phyloP scores from a whole-genome alignment of 768 basidiomycete species.

The Lentinula guzmanii region DNA sequence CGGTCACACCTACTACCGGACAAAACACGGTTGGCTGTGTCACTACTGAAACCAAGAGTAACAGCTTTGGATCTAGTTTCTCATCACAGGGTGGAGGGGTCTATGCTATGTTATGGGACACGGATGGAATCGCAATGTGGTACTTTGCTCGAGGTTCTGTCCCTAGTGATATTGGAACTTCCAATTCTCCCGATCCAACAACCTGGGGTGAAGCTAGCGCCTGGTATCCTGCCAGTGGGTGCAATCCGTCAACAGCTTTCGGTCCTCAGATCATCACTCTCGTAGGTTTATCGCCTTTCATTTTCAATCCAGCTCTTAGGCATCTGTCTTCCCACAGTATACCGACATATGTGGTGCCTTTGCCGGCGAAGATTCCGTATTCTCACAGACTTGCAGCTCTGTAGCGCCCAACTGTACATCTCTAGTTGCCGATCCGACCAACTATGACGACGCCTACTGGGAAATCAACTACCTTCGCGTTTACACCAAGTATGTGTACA shows the following conservation, averaged over 20 bases:
- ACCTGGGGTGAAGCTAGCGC: constrained; percentile 56
- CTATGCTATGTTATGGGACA: constrained; percentile 55
- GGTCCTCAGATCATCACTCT: constrained; percentile 51
- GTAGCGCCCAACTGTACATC: constrained; percentile 26
- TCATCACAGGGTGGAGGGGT: constrained; percentile 58
- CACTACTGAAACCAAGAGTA: constrained; percentile 32
- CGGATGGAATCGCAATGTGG: constrained; percentile 48
- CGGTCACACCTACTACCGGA: constrained; percentile 30
- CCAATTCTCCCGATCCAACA: constrained; percentile 43
- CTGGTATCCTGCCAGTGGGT: constrained; percentile 50
- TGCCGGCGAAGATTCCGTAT: constrained; percentile 1
- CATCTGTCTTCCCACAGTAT: constrained; percentile 5
- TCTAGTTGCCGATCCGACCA: constrained; percentile 19
- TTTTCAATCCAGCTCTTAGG: neutral
- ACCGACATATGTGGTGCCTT: constrained; percentile 19
- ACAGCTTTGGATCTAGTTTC: constrained; percentile 54
- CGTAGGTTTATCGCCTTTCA: constrained; percentile 15
- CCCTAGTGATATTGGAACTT: constrained; percentile 50
- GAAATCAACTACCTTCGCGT: constrained; percentile 35
- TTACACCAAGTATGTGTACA: constrained; percentile 10
- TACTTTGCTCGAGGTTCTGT: constrained; percentile 51
- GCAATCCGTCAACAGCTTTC: constrained; percentile 54
- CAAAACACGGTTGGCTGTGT: constrained; percentile 49
- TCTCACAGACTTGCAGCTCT: constrained; percentile 15
- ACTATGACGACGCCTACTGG: constrained; percentile 32